phyloP scores from a whole-genome alignment of 2,329 filamentous ascomycete genomes.

The Cladosporium sp. region DNA sequence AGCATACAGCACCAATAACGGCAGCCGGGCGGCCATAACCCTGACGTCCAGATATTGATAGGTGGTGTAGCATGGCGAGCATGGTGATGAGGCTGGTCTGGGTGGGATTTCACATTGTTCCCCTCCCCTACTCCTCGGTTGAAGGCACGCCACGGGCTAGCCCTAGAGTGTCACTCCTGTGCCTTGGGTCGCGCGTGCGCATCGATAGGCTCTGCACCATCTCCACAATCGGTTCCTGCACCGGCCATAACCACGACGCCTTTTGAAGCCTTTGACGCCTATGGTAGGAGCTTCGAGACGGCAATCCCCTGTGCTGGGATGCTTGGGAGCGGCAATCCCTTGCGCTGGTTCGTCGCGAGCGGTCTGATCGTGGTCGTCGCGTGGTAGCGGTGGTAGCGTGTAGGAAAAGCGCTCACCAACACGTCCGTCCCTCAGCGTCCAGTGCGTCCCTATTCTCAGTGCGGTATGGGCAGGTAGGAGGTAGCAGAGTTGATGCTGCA shows the following conservation, averaged over 20 bases:
- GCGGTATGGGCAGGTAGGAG: not conserved
- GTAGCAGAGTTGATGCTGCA: not conserved
- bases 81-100: no score
- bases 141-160: not conserved
- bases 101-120: no score
- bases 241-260: slow-evolving; percentile 4
- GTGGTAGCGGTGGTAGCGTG: slow-evolving; percentile 3
- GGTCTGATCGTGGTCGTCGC: slow-evolving; percentile 3
- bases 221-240: slow-evolving; percentile 13
- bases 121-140: no score
- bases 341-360: slow-evolving; percentile 3
- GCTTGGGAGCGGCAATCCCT: slow-evolving; percentile 1
- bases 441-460: no score
- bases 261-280: not conserved
- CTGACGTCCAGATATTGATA: no score
- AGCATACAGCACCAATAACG: no score
- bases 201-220: slow-evolving; percentile 10
- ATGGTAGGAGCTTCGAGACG: not conserved
- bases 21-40: no score
- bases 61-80: no score
- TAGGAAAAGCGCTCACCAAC: no score
- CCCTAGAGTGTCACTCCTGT: slow-evolving; percentile 6
- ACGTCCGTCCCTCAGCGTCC: no score
- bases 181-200: not conserved
- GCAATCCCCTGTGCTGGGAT: not conserved